phyloP scores from a whole-genome alignment of 176 grass and related monocot genomes.

The Oryza australiensis region DNA sequence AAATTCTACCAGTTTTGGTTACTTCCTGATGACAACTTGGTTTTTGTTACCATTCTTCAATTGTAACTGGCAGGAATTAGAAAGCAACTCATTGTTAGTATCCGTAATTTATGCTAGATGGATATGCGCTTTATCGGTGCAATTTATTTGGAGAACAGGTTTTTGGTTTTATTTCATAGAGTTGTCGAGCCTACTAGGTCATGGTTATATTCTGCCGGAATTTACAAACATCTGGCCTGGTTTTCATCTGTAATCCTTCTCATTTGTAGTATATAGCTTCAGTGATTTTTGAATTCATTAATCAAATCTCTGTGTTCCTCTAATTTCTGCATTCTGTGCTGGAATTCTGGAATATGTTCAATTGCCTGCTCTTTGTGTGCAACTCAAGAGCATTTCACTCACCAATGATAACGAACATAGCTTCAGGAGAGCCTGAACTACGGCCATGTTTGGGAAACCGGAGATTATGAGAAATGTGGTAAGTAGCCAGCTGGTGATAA shows the following conservation, averaged over 20 bases:
- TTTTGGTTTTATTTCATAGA: not conserved
- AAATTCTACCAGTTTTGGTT: not conserved
- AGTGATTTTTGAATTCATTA: not conserved
- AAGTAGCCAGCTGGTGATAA: too few relatives aligned
- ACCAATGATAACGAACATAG: not conserved
- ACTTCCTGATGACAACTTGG: constrained; percentile 3
- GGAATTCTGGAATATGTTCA: not conserved
- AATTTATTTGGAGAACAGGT: not conserved
- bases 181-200: not conserved
- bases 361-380: not conserved
- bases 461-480: too few relatives aligned
- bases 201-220: not conserved
- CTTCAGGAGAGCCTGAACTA: not conserved
- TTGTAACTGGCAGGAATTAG: not conserved
- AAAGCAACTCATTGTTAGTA: not conserved
- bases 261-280: not conserved
- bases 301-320: not conserved
- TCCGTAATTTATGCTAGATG: not conserved
- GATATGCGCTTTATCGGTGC: not conserved
- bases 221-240: not conserved
- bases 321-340: not conserved
- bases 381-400: not conserved
- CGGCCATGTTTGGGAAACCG: too few relatives aligned
- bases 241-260: not conserved
- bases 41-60: not conserved